phyloP scores from a whole-genome alignment of 2,329 filamentous ascomycete species.

The Colletotrichum sp. region DNA sequence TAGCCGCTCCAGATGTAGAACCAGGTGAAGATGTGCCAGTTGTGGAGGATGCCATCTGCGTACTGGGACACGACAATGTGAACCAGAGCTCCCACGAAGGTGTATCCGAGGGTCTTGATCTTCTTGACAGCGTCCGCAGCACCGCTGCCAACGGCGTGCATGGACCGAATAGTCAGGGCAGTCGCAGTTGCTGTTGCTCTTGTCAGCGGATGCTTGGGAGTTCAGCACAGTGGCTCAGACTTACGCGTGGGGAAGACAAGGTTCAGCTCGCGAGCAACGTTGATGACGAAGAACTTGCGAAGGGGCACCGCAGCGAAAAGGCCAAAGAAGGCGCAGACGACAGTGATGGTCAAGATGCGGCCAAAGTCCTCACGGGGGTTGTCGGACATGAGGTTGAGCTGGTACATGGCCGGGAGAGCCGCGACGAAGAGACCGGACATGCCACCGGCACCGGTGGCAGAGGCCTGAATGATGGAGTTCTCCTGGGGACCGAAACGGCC shows the following conservation, averaged over 20 bases:
- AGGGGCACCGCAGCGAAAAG: slow-evolving; percentile 67
- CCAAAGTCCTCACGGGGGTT: slow-evolving; percentile 60
- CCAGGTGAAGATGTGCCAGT: slow-evolving; percentile 58
- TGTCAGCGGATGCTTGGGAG: neutral
- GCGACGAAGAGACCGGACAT: slow-evolving; percentile 63
- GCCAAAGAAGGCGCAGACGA: slow-evolving; percentile 67
- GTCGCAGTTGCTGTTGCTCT: slow-evolving; percentile 52
- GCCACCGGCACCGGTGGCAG: slow-evolving; percentile 63
- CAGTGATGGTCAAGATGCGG: slow-evolving; percentile 62
- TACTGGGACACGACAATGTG: slow-evolving; percentile 64
- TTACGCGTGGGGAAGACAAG: slow-evolving; percentile 59
- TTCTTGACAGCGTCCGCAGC: slow-evolving; percentile 58
- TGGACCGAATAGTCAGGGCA: slow-evolving; percentile 64
- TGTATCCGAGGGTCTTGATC: slow-evolving; percentile 57
- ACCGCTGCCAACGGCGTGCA: slow-evolving; percentile 61
- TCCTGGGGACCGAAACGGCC: slow-evolving; percentile 63
- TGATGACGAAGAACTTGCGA: slow-evolving; percentile 72
- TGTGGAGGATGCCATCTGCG: slow-evolving; percentile 63
- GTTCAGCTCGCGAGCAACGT: slow-evolving; percentile 63
- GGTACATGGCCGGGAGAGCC: slow-evolving; percentile 66
- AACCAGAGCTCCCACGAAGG: slow-evolving; percentile 54
- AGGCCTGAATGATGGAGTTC: slow-evolving; percentile 66
- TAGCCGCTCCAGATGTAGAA: slow-evolving; percentile 61
- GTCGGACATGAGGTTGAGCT: slow-evolving; percentile 52
- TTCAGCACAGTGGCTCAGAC: neutral